A percentile compares a stretch with the other conserved stretches of the same genome.
phyloP scores from a whole-genome alignment of 345 rosid genomes.

The Zanthoxylum bungeanum region DNA sequence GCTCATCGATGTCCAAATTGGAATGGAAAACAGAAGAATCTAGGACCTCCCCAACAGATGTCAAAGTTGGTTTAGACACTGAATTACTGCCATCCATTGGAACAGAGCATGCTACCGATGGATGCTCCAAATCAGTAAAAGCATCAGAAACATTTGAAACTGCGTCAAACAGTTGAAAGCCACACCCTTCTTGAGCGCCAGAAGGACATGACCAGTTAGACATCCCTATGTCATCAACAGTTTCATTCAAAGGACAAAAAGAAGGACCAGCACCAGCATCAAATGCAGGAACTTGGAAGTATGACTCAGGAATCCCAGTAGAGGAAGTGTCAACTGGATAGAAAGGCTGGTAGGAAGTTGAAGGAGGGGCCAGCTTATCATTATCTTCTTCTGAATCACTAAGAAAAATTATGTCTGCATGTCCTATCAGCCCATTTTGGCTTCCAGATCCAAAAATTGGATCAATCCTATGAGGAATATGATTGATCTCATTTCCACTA shows the following conservation, averaged over 20 bases:
- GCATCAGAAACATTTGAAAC: constrained; percentile 30
- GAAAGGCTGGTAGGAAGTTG: constrained; percentile 10
- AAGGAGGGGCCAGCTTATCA: constrained; percentile 15
- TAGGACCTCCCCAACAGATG: constrained; percentile 5
- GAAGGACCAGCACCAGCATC: constrained; percentile 10
- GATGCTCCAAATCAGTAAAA: constrained; percentile 19
- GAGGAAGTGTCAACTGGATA: neutral
- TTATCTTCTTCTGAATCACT: constrained; percentile 43
- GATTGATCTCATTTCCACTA: constrained; percentile 16
- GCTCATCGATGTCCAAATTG: constrained; percentile 15
- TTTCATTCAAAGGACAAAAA: constrained; percentile 22
- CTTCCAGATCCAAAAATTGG: constrained; percentile 4
- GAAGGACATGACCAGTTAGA: constrained; percentile 25
- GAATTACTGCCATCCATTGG: constrained; percentile 19
- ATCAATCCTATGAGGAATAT: constrained; percentile 8
- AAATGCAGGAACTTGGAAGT: constrained; percentile 17
- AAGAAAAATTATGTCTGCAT: constrained; percentile 26
- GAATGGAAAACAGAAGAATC: constrained; percentile 19
- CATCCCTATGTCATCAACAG: constrained; percentile 12
- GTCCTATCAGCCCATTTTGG: constrained; percentile 3
- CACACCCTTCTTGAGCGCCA: constrained; percentile 13
- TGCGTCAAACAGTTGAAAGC: constrained; percentile 27
- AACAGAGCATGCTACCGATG: constrained; percentile 7
- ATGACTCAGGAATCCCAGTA: constrained; percentile 15
- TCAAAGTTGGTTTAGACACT: constrained; percentile 10